A percentile compares a stretch with the other conserved stretches of the same genome.
These are phyloP conservation scores for Aspergillus incahuasiensis DNA, from an alignment of 495 filamentous ascomycete genomes.

Conservation along the genomic window DNA sequence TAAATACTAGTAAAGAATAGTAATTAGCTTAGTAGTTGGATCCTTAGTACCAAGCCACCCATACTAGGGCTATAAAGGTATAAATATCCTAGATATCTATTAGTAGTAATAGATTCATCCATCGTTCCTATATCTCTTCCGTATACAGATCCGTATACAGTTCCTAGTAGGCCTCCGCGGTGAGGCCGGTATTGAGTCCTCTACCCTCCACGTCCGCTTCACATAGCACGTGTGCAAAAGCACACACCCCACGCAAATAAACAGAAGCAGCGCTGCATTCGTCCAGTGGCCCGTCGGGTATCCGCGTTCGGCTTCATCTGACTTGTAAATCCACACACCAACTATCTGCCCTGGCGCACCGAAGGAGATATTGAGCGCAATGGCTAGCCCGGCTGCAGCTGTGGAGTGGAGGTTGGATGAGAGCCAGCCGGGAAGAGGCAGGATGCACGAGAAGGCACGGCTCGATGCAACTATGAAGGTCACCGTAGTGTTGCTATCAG, in stretches of 20 bases:
- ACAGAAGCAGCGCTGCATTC: slow-evolving; percentile 46
- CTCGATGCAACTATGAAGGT: slow-evolving; percentile 65
- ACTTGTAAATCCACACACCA: slow-evolving; percentile 69
- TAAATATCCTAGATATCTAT: no score
- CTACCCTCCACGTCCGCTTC: no score
- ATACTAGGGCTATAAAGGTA: no score
- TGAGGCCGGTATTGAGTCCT: no score
- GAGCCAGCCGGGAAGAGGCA: slow-evolving; percentile 65
- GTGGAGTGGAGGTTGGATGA: slow-evolving; percentile 63
- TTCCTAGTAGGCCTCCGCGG: no score
- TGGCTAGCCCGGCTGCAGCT: slow-evolving; percentile 58
- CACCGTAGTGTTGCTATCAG: slow-evolving; percentile 54
- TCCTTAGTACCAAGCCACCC: no score
- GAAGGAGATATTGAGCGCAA: slow-evolving; percentile 64
- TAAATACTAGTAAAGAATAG: no score
- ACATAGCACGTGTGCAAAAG: slow-evolving; percentile 34
- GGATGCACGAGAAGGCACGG: slow-evolving; percentile 54
- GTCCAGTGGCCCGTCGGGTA: slow-evolving; percentile 65
- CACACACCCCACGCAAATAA: slow-evolving; percentile 34
- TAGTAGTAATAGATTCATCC: no score
- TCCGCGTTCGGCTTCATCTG: slow-evolving; percentile 51
- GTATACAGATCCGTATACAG: no score
- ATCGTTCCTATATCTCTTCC: no score
- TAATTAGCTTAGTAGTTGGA: no score
- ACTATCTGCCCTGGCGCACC: slow-evolving; percentile 66